phyloP scores from a whole-genome alignment of 768 basidiomycete genomes.

The Boletus sp. region DNA sequence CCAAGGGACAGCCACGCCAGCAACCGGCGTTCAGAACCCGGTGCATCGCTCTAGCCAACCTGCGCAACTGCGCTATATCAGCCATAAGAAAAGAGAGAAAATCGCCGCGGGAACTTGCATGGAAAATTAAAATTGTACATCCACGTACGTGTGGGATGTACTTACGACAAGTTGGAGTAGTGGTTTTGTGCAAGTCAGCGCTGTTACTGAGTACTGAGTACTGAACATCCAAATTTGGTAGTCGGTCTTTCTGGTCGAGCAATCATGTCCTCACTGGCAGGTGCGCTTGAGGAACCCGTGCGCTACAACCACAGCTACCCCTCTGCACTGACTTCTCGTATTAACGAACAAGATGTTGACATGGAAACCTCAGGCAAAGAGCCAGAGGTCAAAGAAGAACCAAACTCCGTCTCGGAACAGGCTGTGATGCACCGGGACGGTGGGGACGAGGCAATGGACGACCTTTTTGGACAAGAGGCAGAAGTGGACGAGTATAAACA shows the following conservation, averaged over 20 bases:
- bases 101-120: not conserved
- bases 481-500: constrained; percentile 38
- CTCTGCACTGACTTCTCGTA: constrained; percentile 1
- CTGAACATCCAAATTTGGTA: constrained; percentile 12
- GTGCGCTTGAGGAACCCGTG: constrained; percentile 44
- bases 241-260: not conserved
- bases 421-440: constrained; percentile 14
- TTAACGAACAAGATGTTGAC: constrained; percentile 37
- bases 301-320: constrained; percentile 22
- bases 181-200: not conserved
- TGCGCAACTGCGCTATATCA: not conserved
- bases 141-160: not conserved
- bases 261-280: constrained; percentile 58
- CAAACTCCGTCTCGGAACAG: constrained; percentile 10
- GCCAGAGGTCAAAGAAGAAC: constrained; percentile 18
- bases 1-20: constrained; percentile 12
- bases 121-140: not conserved
- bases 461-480: constrained; percentile 76
- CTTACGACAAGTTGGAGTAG: not conserved
- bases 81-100: not conserved
- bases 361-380: constrained; percentile 33
- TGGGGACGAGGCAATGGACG: constrained; percentile 62
- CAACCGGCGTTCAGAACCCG: not conserved
- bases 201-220: no score
- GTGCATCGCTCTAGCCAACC: constrained; percentile 4